Percentiles rank a stretch among this genome's conserved stretches.
Conservation (phyloP, 148 eudicot species). For the Fallopia convolvulus region DNA sequence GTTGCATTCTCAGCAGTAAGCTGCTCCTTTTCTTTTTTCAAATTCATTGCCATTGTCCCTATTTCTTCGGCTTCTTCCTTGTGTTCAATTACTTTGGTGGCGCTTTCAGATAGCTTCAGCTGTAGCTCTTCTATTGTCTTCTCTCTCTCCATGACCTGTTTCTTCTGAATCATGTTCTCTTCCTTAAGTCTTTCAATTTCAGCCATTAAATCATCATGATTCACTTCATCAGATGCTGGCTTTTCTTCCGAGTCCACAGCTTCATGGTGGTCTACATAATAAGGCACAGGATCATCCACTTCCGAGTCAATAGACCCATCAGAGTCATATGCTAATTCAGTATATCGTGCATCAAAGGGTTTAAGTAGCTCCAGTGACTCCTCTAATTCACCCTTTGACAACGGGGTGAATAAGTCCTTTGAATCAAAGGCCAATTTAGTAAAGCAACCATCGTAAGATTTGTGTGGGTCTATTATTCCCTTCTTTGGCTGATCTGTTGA, state of each 20-base stretch:
- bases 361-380: background rate
- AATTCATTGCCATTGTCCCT: background rate
- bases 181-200: background rate
- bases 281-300: slow-evolving; percentile 69
- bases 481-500: slow-evolving; percentile 15
- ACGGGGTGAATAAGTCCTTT: background rate
- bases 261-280: slow-evolving; percentile 20
- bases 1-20: background rate
- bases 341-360: background rate
- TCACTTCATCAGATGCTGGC: background rate
- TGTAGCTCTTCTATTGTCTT: slow-evolving; percentile 8
- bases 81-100: slow-evolving; percentile 12
- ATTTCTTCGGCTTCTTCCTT: slow-evolving; percentile 14
- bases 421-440: background rate
- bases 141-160: slow-evolving; percentile 1
- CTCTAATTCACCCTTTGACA: background rate
- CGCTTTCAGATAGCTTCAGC: slow-evolving; percentile 13
- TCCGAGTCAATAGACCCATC: slow-evolving; percentile 63
- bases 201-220: background rate
- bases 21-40: background rate
- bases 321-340: slow-evolving; percentile 12
- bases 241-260: slow-evolving; percentile 10
- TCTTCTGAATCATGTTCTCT: slow-evolving; percentile 5
- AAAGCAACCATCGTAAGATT: slow-evolving; percentile 7
- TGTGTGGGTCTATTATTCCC: background rate